phyloP scores from a whole-genome alignment of 345 rosid genomes.

The Dimocarpus longan region DNA sequence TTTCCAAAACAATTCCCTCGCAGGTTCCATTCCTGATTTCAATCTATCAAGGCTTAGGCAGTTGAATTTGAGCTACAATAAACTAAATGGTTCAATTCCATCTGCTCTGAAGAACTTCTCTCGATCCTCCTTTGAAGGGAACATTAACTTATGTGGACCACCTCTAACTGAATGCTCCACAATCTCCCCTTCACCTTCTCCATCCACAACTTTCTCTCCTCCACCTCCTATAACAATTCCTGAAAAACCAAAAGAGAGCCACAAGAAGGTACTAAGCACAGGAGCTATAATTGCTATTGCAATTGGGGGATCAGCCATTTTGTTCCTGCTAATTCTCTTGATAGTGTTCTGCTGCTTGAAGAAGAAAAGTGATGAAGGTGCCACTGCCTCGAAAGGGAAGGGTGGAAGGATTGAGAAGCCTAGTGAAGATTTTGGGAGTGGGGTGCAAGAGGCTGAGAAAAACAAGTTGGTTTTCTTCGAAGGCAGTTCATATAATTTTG shows the following conservation, averaged over 20 bases:
- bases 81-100: constrained; percentile 79
- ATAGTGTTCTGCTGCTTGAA: constrained; percentile 59
- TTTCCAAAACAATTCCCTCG: constrained; percentile 73
- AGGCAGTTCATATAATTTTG: constrained; percentile 76
- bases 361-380: constrained; percentile 44
- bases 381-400: constrained; percentile 50
- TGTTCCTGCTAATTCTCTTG: constrained; percentile 48
- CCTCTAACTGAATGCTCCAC: constrained; percentile 59
- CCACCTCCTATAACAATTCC: constrained; percentile 29
- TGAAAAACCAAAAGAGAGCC: constrained; percentile 24
- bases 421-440: constrained; percentile 86
- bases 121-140: constrained; percentile 72
- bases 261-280: constrained; percentile 52
- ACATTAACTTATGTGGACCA: constrained; percentile 61
- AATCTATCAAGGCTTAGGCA: constrained; percentile 53
- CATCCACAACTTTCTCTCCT: constrained; percentile 41
- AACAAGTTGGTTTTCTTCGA: constrained; percentile 93
- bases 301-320: constrained; percentile 53
- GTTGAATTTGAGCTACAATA: constrained; percentile 79
- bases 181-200: constrained; percentile 56
- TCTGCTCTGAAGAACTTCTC: constrained; percentile 61
- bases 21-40: constrained; percentile 62
- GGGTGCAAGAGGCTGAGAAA: constrained; percentile 93
- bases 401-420: constrained; percentile 58
- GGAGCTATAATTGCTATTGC: constrained; percentile 66